Evolutionary conservation across 208 protist species (phyloP).

Genomic region (Trypanosoma cruzi): DNA sequence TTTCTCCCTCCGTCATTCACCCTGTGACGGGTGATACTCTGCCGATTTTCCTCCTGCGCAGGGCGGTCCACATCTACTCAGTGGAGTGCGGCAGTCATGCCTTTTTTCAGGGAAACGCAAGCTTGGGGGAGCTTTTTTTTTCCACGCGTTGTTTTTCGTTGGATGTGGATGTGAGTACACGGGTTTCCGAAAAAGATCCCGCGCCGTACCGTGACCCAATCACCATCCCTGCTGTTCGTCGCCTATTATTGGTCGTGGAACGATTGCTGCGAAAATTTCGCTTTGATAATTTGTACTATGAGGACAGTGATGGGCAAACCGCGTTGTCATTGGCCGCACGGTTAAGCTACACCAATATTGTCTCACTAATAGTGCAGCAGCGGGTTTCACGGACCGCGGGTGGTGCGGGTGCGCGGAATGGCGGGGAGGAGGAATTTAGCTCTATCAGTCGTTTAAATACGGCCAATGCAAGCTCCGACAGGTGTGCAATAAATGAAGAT

Average conservation of each 20-base stretch:
- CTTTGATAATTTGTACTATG: slow-evolving; percentile 28
- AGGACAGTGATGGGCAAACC: slow-evolving; percentile 48
- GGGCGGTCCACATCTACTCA: slow-evolving; percentile 19
- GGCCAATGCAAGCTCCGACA: not conserved
- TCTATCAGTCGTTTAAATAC: no score
- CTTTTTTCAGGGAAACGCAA: slow-evolving; percentile 19
- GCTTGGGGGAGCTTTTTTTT: not conserved
- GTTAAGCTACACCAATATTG: slow-evolving; percentile 54
- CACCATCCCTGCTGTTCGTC: slow-evolving; percentile 32
- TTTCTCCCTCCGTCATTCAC: slow-evolving; percentile 30
- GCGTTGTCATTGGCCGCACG: slow-evolving; percentile 61
- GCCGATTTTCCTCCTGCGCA: slow-evolving; percentile 42
- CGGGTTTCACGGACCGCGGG: not conserved
- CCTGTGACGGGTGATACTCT: slow-evolving; percentile 51
- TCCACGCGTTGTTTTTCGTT: not conserved
- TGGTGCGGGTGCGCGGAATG: not conserved
- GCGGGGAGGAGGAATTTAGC: not conserved
- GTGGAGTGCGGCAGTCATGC: slow-evolving; percentile 13
- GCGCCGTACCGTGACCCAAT: slow-evolving; percentile 33
- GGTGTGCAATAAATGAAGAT: not conserved
- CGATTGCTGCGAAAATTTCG: slow-evolving; percentile 30
- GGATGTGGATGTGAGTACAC: not conserved
- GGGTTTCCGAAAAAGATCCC: not conserved
- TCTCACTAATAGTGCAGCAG: slow-evolving; percentile 40
- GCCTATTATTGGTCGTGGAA: slow-evolving; percentile 36